Base-by-base conservation (phyloP, 2,329 filamentous ascomycete species). In the Triangularia verruculosa region DNA sequence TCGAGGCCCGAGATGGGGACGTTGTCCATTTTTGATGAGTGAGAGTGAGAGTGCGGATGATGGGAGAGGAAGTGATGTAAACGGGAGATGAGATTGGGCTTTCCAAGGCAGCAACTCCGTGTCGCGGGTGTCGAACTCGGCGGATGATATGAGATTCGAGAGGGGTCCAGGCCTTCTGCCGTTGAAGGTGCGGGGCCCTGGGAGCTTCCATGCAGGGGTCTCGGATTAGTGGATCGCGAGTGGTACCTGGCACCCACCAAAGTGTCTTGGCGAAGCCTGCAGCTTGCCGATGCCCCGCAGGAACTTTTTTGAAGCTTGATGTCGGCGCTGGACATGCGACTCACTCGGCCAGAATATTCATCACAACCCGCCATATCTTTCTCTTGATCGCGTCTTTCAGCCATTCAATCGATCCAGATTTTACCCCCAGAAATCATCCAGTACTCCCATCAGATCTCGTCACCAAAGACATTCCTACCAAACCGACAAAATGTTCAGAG, bases 1-100 rank as follows among this genome's bases (percentile, higher is more conserved):
- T 82, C 77, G 17, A 87, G 75, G 8, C 83, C 81, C 6, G 78
- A 76, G 57, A 87, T 76, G 56, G 81, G 80, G n/a, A 72, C 72
- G 30, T 72, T 73, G 59, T 79, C 78, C 70, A 75, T 76, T 53
- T 47, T 22, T 64, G 54, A 9, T 54, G 61, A 52, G 20, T 57
- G 12, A 20, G 32, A 27, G 17, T 57, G 39, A 13, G 17, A 17
- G 30, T 32, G 4, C 25, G 43, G 25, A 17, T 28, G 34, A 20
- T n/a, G n/a, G 43, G 32, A 53, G 22, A 32, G 25, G 32, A 32
- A 22, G 13, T 43, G 15, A 2, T 43, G 34, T 4, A 13, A 13
- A 34, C n/a, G n/a, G n/a, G n/a, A n/a, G n/a, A n/a, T n/a, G n/a
- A n/a, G n/a, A n/a, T n/a, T n/a, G n/a, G n/a, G n/a, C n/a, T n/a